Evolutionary conservation across 768 basidiomycete genomes (phyloP).

Genomic region (Termitomyces sp.): DNA sequence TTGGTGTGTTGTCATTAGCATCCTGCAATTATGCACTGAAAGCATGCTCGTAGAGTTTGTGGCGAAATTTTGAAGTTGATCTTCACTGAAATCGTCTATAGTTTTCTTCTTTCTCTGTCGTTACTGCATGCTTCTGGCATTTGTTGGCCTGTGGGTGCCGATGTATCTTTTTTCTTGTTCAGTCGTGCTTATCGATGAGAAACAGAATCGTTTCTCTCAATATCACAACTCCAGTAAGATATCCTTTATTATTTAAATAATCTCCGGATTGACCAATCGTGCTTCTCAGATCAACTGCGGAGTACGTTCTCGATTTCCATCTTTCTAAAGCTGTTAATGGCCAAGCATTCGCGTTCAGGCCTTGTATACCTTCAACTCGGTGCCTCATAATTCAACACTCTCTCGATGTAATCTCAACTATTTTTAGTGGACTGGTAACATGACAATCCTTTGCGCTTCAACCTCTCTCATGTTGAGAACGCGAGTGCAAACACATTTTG

Average conservation of each 20-base stretch:
- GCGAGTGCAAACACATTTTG: slow-evolving; percentile 27
- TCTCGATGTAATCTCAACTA: not conserved
- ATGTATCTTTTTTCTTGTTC: not conserved
- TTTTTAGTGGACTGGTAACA: slow-evolving; percentile 54
- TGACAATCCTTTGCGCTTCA: slow-evolving; percentile 60
- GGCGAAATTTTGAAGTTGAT: not conserved
- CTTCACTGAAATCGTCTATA: slow-evolving; percentile 7
- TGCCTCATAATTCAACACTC: slow-evolving; percentile 18
- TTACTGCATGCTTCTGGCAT: slow-evolving; percentile 64
- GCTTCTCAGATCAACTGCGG: slow-evolving; percentile 51
- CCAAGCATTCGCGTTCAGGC: slow-evolving; percentile 29
- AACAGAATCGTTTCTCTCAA: slow-evolving; percentile 54
- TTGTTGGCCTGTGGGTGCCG: slow-evolving; percentile 53
- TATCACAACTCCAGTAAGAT: slow-evolving; percentile 38
- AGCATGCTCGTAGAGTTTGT: slow-evolving; percentile 16
- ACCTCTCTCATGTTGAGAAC: slow-evolving; percentile 70
- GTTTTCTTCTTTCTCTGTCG: slow-evolving; percentile 69
- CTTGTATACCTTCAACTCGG: slow-evolving; percentile 66
- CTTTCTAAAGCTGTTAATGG: not conserved
- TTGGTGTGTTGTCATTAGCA: slow-evolving; percentile 40
- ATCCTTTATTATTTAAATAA: not conserved
- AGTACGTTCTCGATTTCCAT: slow-evolving; percentile 28
- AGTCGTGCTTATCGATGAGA: not conserved
- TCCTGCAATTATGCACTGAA: not conserved
- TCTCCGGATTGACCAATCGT: slow-evolving; percentile 9